Base-by-base conservation (phyloP, 225 moss, liverwort and hornwort genomes). In the Marchantia polymorpha region DNA sequence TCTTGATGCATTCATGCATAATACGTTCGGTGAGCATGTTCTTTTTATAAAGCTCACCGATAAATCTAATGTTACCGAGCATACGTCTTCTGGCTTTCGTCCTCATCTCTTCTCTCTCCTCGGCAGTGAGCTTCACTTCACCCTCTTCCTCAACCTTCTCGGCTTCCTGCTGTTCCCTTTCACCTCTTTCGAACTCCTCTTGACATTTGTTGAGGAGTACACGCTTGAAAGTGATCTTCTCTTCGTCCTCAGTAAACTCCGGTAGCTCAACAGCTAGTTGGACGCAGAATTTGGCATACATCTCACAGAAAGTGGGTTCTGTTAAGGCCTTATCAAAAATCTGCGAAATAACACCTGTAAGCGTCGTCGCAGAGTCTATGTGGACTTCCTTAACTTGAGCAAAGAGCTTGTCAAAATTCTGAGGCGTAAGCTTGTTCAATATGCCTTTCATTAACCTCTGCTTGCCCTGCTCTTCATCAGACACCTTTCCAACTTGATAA, bases 1-100 rank as follows among this genome's bases (percentile, higher is more conserved):
- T 95, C 88, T 93, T 93, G 67, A 99, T 99, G 66, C 97, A 99
- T 68, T 99, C 94, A 76, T 99, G 97, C 97, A 99, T 95, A 73
- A 99, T 99, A 81, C 97, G 85, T 81, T 99, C 97, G 53, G 97
- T 99, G 82, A 95, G 87, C 97, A 99, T 95, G 76, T 74, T 89
- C 85, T 91, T 99, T 84, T 99, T 99, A 84, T 99, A 99, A 63
- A 99, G 84, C 68, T 99, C 97, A 60, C 97, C 97, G 48, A 99
- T 99, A 80, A 99, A 99, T 48, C 97, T 88, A 46, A 95, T 99
- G 47, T 99, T 99, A 7, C 97, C 97, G 1, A 99, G 72, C 97
- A 99, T 99, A 64, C 97, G 87, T 89, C 95, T 89, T 30, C 95
- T 88, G n/a, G 97, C 97, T 78, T 86, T 87, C 64, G 89, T 83